phyloP scores from a whole-genome alignment of 306 rosid genomes.

The Mucuna pruriens region DNA sequence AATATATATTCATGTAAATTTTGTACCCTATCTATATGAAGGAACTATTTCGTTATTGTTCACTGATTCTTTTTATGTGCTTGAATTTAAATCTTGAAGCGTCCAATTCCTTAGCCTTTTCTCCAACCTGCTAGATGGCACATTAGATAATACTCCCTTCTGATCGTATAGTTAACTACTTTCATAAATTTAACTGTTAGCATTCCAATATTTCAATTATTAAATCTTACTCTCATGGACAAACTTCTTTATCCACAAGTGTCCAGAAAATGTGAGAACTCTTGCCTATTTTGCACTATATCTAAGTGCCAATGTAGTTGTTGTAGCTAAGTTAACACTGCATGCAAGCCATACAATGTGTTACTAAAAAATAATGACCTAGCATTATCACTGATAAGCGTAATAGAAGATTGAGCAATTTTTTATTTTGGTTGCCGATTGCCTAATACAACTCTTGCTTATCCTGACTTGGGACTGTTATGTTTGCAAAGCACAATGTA shows the following conservation, averaged over 20 bases:
- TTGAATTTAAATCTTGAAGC: background rate
- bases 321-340: background rate
- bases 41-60: background rate
- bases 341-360: background rate
- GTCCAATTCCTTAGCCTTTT: background rate
- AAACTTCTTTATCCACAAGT: background rate
- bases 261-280: slow-evolving; percentile 3
- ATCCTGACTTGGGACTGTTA: background rate
- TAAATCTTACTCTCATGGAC: background rate
- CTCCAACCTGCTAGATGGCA: slow-evolving; percentile 1
- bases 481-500: slow-evolving; percentile 32
- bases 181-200: background rate
- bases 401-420: background rate
- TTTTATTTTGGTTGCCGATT: background rate
- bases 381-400: background rate
- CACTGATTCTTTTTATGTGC: background rate
- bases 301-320: background rate
- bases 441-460: background rate
- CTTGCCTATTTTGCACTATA: background rate
- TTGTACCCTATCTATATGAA: background rate
- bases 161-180: background rate
- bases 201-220: background rate
- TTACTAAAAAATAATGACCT: background rate
- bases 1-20: background rate
- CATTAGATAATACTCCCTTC: background rate